Conservation (phyloP, 129 eudicot species). For the Flaveria trinervia region DNA sequence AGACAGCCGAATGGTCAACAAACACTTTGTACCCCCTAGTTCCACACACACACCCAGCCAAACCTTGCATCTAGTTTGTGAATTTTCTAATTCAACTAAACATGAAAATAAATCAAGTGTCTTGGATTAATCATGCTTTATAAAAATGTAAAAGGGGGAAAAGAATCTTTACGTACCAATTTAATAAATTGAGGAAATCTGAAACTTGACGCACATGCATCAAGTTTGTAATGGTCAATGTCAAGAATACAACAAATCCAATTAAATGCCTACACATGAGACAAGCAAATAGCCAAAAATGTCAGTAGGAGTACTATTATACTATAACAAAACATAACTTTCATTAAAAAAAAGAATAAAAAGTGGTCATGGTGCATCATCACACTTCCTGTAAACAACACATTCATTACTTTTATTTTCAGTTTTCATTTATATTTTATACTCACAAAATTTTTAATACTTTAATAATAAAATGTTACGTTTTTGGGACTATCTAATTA, state of each 20-base stretch:
- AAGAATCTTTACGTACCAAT: constrained; percentile 50
- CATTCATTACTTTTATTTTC: background rate
- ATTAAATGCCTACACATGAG: constrained; percentile 11
- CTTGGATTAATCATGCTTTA: background rate
- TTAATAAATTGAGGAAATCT: constrained; percentile 58
- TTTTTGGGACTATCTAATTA: background rate
- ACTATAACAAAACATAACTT: background rate
- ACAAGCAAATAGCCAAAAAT: constrained; percentile 5
- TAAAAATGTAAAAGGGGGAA: background rate
- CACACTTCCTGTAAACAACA: background rate
- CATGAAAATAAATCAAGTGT: background rate
- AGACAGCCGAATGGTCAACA: background rate
- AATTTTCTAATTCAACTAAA: background rate
- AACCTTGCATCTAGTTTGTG: background rate
- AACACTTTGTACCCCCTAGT: background rate
- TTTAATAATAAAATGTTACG: background rate
- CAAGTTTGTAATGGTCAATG: constrained; percentile 53
- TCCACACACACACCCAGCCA: background rate
- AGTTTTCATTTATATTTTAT: background rate
- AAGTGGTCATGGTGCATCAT: background rate
- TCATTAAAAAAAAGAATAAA: background rate
- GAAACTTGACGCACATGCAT: constrained; percentile 60
- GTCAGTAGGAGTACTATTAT: constrained; percentile 1
- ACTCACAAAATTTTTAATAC: no score
- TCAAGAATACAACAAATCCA: constrained; percentile 72